These are phyloP conservation scores for Wickerhamiella azymoides DNA, from an alignment of 805 yeast species.

Conservation along the genomic window DNA sequence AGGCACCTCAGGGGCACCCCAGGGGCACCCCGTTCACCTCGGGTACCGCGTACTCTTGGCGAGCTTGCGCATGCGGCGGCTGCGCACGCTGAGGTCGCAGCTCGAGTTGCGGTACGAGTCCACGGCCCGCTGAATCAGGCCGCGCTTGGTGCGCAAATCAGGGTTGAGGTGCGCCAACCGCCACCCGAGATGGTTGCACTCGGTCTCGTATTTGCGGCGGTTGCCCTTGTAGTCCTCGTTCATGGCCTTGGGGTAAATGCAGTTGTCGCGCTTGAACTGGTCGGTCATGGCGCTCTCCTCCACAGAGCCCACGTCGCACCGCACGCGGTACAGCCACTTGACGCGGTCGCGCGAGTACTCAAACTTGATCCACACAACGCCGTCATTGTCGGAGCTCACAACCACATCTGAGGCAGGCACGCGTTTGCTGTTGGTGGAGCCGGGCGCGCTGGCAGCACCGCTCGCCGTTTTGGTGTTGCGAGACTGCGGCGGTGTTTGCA, in stretches of 20 bases:
- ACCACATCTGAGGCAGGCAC: conserved; percentile 1
- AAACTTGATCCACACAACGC: conserved; percentile 23
- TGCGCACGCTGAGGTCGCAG: conserved; percentile 28
- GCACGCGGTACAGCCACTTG: conserved; percentile 21
- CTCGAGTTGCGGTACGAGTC: conserved; percentile 39
- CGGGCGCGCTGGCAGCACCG: no score
- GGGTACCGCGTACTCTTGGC: conserved; percentile 7
- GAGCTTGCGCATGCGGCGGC: conserved; percentile 32
- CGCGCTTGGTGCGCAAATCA: conserved; percentile 31
- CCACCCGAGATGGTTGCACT: conserved; percentile 39
- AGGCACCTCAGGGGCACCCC: background rate
- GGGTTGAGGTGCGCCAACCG: conserved; percentile 32
- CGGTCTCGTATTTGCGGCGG: conserved; percentile 33
- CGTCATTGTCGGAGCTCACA: conserved; percentile 10
- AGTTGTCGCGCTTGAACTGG: conserved; percentile 29
- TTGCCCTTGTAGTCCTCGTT: conserved; percentile 32
- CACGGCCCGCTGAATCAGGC: conserved; percentile 38
- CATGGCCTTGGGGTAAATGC: conserved; percentile 38
- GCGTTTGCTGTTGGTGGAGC: no score
- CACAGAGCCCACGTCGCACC: conserved; percentile 25
- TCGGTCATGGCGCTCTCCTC: conserved; percentile 19
- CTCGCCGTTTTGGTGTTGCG: no score
- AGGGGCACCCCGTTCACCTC: background rate
- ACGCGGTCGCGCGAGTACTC: conserved; percentile 24
- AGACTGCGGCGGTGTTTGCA: no score